Evolutionary conservation across 2,329 filamentous ascomycete species (phyloP).

Genomic region (Aureobasidium sp.): DNA sequence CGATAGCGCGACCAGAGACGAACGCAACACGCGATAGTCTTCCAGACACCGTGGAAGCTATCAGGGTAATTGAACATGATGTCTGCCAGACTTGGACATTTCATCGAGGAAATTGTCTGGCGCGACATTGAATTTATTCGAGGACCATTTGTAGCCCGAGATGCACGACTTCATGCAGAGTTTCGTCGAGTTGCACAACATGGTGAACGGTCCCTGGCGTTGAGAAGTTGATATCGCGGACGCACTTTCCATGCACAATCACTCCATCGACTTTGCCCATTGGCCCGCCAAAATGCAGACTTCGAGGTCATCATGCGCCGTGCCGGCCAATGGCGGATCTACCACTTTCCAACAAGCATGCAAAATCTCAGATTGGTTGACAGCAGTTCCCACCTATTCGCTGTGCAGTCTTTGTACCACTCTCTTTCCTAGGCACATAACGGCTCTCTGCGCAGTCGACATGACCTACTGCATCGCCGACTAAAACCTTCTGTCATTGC

Average conservation of each 20-base stretch:
- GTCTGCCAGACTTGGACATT: too few relatives aligned
- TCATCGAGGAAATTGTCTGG: too few relatives aligned
- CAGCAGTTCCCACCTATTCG: background rate
- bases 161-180: too few relatives aligned
- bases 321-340: background rate
- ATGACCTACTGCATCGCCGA: background rate
- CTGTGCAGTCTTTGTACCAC: conserved; percentile 2
- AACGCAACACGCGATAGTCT: too few relatives aligned
- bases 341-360: background rate
- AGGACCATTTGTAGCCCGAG: too few relatives aligned
- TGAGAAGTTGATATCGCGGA: background rate
- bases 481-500: background rate
- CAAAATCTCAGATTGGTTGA: background rate
- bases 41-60: too few relatives aligned
- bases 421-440: background rate
- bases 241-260: conserved; percentile 3
- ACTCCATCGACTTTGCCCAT: background rate
- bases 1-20: too few relatives aligned
- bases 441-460: background rate
- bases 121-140: too few relatives aligned
- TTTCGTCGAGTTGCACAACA: background rate
- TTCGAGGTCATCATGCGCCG: background rate
- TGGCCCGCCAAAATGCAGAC: conserved; percentile 1
- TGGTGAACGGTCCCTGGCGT: background rate
- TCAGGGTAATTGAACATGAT: too few relatives aligned